Conservation (phyloP, 164 flowering plant genomes). For the Magnolia changhungtana region DNA sequence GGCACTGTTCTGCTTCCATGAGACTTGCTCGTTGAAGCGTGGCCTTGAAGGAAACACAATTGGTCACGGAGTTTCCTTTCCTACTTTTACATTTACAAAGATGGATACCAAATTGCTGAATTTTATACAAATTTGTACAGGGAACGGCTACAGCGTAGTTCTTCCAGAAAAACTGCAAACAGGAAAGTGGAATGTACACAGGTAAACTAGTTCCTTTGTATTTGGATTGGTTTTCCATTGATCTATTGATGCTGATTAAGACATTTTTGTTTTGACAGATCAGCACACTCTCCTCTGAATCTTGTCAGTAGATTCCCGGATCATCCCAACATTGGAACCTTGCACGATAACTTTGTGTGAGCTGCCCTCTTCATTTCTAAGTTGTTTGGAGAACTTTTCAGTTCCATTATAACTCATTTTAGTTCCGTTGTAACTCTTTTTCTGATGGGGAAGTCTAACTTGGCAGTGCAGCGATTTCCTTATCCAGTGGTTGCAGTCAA, state of each 20-base stretch:
- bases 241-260: background rate
- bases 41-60: background rate
- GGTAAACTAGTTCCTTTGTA: constrained; percentile 35
- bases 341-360: constrained; percentile 77
- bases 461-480: background rate
- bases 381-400: background rate
- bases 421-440: background rate
- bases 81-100: constrained; percentile 8
- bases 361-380: constrained; percentile 16
- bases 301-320: constrained; percentile 52
- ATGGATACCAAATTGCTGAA: background rate
- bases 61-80: background rate
- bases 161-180: constrained; percentile 91
- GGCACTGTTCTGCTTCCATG: background rate
- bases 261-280: constrained; percentile 36
- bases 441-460: background rate
- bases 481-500: no score
- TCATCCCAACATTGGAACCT: constrained; percentile 61
- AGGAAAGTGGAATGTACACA: constrained; percentile 96
- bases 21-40: background rate
- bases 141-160: constrained; percentile 83
- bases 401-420: background rate
- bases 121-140: constrained; percentile 41
- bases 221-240: background rate
- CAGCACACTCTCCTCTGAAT: constrained; percentile 58